These are phyloP conservation scores for Galerina sulciceps DNA, from an alignment of 768 basidiomycete genomes.

Conservation along the genomic window DNA sequence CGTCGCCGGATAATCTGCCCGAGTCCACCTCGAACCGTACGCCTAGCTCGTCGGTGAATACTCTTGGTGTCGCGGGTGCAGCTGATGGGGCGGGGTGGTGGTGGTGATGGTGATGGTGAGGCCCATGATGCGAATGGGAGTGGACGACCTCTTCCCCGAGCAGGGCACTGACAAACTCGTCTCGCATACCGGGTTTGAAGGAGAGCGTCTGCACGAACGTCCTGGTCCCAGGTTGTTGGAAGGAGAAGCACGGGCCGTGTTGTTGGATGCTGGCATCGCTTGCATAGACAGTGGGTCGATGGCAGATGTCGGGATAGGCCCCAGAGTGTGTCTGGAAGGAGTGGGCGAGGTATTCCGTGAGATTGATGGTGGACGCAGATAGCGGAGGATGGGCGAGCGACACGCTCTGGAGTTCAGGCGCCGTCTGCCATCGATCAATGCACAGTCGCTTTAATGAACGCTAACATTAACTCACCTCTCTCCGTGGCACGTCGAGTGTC, in stretches of 20 bases:
- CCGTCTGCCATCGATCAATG: slow-evolving; percentile 21
- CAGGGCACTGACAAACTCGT: slow-evolving; percentile 52
- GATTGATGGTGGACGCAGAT: slow-evolving; percentile 44
- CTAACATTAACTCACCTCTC: slow-evolving; percentile 31
- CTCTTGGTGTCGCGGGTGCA: slow-evolving; percentile 5
- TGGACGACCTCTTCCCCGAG: slow-evolving; percentile 16
- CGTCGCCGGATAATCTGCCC: slow-evolving; percentile 40
- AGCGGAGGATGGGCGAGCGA: slow-evolving; percentile 48
- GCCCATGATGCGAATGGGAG: slow-evolving; percentile 5
- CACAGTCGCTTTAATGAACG: slow-evolving; percentile 2
- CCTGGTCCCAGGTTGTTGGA: slow-evolving; percentile 18
- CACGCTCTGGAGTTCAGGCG: slow-evolving; percentile 29
- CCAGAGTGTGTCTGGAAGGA: slow-evolving; percentile 45
- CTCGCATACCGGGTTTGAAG: slow-evolving; percentile 47
- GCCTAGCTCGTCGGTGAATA: slow-evolving; percentile 40
- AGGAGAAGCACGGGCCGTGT: slow-evolving; percentile 20
- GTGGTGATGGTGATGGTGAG: not conserved
- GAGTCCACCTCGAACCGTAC: slow-evolving; percentile 57
- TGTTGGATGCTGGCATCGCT: too few species aligned
- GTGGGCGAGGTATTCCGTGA: slow-evolving; percentile 52
- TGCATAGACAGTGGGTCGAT: slow-evolving; percentile 36
- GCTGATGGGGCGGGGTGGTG: not conserved
- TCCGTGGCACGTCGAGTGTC: slow-evolving; percentile 43
- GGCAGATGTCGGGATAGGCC: slow-evolving; percentile 57
- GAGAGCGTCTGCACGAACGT: slow-evolving; percentile 23